These are phyloP conservation scores for Aureobasidium sp. DNA, from an alignment of 2,329 filamentous ascomycete species.

Conservation along the genomic window DNA sequence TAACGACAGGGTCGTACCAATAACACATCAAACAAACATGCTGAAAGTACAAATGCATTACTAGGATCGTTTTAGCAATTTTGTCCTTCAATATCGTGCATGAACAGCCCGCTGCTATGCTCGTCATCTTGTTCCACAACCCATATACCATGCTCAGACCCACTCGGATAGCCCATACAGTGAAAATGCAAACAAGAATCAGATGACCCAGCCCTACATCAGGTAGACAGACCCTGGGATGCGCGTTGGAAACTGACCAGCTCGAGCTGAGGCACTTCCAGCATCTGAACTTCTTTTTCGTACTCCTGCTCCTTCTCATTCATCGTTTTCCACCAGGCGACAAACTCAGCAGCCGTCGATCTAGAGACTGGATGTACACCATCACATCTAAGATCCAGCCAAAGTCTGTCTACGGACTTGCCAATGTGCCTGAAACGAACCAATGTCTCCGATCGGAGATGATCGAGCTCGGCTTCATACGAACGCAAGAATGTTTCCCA, in stretches of 20 bases:
- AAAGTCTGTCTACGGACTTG: constrained; percentile 23
- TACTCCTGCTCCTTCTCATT: constrained; percentile 29
- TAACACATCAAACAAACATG: not conserved
- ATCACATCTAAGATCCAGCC: constrained; percentile 19
- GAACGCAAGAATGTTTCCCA: constrained; percentile 27
- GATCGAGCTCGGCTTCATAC: constrained; percentile 27
- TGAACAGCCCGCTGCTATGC: not conserved
- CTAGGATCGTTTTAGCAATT: not conserved
- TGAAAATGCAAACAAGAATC: not conserved
- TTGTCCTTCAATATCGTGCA: not conserved
- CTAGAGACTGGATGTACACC: constrained; percentile 5
- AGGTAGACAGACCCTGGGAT: constrained; percentile 17
- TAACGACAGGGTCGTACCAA: not conserved
- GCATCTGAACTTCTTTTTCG: constrained; percentile 21
- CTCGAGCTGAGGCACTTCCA: constrained; percentile 17
- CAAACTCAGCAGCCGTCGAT: constrained; percentile 29
- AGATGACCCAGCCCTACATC: not conserved
- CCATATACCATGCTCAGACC: not conserved
- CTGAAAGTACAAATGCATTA: not conserved
- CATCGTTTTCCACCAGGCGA: constrained; percentile 34
- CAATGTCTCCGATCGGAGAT: constrained; percentile 35
- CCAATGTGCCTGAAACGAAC: constrained; percentile 37
- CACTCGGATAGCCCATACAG: not conserved
- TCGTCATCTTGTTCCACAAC: not conserved
- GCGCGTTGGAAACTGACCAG: constrained; percentile 16